phyloP scores from a whole-genome alignment of 768 basidiomycete species.

The Auriscalpium orientale region DNA sequence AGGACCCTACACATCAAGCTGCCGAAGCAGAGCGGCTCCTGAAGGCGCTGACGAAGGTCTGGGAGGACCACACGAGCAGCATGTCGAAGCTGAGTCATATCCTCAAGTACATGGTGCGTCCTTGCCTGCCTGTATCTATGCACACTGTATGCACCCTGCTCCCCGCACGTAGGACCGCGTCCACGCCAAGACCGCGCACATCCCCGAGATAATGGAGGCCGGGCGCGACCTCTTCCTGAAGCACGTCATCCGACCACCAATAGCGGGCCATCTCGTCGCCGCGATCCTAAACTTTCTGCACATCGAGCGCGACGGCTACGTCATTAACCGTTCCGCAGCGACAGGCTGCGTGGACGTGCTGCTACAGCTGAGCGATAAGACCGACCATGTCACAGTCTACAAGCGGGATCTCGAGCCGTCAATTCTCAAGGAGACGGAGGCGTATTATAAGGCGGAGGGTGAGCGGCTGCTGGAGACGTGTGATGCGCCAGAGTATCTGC shows the following conservation, averaged over 20 bases:
- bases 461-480: conserved; percentile 60
- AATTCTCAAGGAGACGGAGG: conserved; percentile 67
- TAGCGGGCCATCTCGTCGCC: conserved; percentile 72
- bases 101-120: conserved; percentile 87
- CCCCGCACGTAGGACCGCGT: conserved; percentile 70
- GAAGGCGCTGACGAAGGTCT: conserved; percentile 75
- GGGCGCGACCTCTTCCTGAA: conserved; percentile 79
- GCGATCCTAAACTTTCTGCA: conserved; percentile 85
- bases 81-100: conserved; percentile 87
- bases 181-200: conserved; percentile 63
- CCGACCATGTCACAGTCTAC: conserved; percentile 58
- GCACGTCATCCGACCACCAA: conserved; percentile 72
- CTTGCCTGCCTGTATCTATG: background rate
- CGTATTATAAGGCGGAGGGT: conserved; percentile 77
- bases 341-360: conserved; percentile 86
- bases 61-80: conserved; percentile 89
- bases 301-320: conserved; percentile 86
- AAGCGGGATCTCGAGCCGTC: conserved; percentile 77
- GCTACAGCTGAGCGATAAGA: conserved; percentile 51
- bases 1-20: conserved; percentile 65
- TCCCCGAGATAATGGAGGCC: conserved; percentile 75
- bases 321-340: conserved; percentile 85
- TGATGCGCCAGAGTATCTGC: conserved; percentile 77
- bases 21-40: conserved; percentile 82
- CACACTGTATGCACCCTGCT: conserved; percentile 6